Conservation (phyloP, 2,329 filamentous ascomycete genomes). For the Pestalotiopsis fici region DNA sequence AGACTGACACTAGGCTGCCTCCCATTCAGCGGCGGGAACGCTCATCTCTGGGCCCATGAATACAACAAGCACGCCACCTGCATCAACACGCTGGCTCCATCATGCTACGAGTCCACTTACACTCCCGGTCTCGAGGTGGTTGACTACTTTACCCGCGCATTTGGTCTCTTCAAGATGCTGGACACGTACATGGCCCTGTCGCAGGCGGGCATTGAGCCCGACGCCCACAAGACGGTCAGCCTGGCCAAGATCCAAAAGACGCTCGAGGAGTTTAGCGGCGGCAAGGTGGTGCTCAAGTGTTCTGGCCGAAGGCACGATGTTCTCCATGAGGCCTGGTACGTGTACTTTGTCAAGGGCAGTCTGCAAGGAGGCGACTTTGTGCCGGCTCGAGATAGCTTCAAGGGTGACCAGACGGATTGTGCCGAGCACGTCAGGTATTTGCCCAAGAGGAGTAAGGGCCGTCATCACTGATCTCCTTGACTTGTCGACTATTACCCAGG, state of each 20-base stretch:
- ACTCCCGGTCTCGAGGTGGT: slow-evolving; percentile 41
- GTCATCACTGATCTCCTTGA: background rate
- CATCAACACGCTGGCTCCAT: slow-evolving; percentile 66
- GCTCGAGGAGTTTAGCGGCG: slow-evolving; percentile 45
- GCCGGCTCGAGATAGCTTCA: slow-evolving; percentile 37
- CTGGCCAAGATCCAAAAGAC: slow-evolving; percentile 40
- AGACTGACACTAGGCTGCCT: background rate
- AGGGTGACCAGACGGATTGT: slow-evolving; percentile 41
- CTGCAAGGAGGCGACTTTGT: slow-evolving; percentile 51
- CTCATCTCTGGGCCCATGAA: slow-evolving; percentile 67
- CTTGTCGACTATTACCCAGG: too few species aligned
- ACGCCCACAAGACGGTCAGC: slow-evolving; percentile 38
- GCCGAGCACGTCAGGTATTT: slow-evolving; percentile 38
- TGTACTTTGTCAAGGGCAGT: slow-evolving; percentile 53
- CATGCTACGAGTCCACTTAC: slow-evolving; percentile 62
- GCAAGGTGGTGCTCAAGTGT: slow-evolving; percentile 46
- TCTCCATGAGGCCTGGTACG: slow-evolving; percentile 55
- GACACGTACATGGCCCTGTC: slow-evolving; percentile 43
- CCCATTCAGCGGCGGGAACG: slow-evolving; percentile 35
- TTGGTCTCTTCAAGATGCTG: slow-evolving; percentile 40
- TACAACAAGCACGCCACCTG: slow-evolving; percentile 75
- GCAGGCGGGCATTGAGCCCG: slow-evolving; percentile 36
- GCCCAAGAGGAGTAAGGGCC: slow-evolving; percentile 32
- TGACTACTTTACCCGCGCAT: slow-evolving; percentile 45
- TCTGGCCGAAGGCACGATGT: slow-evolving; percentile 33